These are phyloP conservation scores for Podosphaera xanthii DNA, from an alignment of 2,329 filamentous ascomycete genomes.

Conservation along the genomic window DNA sequence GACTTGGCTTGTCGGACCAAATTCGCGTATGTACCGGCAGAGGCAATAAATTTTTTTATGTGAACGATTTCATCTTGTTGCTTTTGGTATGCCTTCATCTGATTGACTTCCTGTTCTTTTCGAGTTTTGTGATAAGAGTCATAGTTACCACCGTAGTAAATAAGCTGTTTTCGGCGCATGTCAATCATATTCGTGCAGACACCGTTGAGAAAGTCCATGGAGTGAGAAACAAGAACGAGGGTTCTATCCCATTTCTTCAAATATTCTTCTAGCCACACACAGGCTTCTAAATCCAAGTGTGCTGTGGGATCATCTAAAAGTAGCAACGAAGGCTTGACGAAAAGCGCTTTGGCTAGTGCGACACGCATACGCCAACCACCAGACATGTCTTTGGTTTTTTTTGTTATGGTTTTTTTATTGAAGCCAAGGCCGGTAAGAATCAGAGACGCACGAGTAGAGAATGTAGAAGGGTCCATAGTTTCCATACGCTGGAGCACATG, in stretches of 20 bases:
- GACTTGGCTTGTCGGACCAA: constrained; percentile 97
- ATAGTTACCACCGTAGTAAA: constrained; percentile 99
- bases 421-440: constrained; percentile 97
- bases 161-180: constrained; percentile 70
- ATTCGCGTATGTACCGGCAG: constrained; percentile 98
- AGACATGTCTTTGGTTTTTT: constrained; percentile 99
- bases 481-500: constrained; percentile 56
- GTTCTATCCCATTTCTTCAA: constrained; percentile 99
- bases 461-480: constrained; percentile 94
- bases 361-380: constrained; percentile 99
- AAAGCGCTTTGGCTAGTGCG: constrained; percentile 86
- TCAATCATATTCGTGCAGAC: constrained; percentile 98
- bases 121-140: constrained; percentile 94
- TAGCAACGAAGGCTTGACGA: constrained; percentile 90
- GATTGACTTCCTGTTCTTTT: constrained; percentile 83
- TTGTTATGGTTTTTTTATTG: constrained; percentile 93
- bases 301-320: constrained; percentile 95
- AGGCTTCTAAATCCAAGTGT: constrained; percentile 97
- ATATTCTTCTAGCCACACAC: constrained; percentile 99
- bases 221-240: constrained; percentile 88
- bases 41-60: constrained; percentile 99
- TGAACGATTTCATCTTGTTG: constrained; percentile 97
- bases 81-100: constrained; percentile 97
- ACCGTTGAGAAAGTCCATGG: constrained; percentile 96
- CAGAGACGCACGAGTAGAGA: constrained; percentile 81